Percentiles rank a stretch among this genome's conserved stretches.
Evolutionary conservation across 129 eudicot species (phyloP).

Genomic region (Deinandra increscens): DNA sequence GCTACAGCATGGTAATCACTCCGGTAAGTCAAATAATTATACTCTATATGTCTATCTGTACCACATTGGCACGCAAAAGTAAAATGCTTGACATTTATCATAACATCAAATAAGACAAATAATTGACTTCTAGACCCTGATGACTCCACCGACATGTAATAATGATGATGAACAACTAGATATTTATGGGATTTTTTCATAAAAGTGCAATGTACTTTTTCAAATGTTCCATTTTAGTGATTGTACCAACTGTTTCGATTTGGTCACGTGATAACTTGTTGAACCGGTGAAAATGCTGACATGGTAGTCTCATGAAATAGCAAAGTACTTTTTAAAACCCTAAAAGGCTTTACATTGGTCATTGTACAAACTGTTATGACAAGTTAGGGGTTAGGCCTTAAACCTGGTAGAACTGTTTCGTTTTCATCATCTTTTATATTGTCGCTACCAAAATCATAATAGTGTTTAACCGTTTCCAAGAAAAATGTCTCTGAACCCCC

Average conservation of each 20-base stretch:
- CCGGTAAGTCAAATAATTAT: constrained; percentile 68
- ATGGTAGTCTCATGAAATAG: not conserved
- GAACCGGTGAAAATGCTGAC: not conserved
- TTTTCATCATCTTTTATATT: not conserved
- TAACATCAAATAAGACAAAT: not conserved
- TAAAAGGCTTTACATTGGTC: not conserved
- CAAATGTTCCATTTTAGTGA: not conserved
- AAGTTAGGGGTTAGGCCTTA: not conserved
- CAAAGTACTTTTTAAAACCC: not conserved
- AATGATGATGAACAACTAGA: constrained; percentile 3
- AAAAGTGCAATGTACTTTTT: not conserved
- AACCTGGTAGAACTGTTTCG: not conserved
- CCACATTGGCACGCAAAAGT: not conserved
- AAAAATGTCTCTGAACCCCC: too few species aligned
- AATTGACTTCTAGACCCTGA: constrained; percentile 12
- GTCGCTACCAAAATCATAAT: too few species aligned
- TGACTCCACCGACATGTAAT: not conserved
- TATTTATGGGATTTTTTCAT: not conserved
- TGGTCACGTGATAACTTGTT: not conserved
- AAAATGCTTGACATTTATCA: not conserved
- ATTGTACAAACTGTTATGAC: not conserved
- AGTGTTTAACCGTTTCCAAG: too few species aligned
- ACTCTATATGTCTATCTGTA: not conserved
- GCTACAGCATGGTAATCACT: constrained; percentile 90
- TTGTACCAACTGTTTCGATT: not conserved